Conservation (phyloP, 2,329 filamentous ascomycete species). For the Fusarium temperatum region DNA sequence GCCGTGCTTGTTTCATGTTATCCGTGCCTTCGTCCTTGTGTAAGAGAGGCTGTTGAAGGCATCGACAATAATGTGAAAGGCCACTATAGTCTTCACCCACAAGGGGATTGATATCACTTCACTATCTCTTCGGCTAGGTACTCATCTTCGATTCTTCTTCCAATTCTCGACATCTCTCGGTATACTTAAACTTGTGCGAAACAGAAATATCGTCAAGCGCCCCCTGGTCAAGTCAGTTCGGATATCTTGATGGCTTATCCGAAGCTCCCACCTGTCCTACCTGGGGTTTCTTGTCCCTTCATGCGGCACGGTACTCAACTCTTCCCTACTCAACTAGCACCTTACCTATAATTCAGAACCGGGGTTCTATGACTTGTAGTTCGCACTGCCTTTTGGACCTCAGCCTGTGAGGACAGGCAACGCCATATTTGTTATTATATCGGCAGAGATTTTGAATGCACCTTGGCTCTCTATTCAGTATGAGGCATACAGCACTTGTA, state of each 20-base stretch:
- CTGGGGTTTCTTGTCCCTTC: not conserved
- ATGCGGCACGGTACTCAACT: not conserved
- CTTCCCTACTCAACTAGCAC: not conserved
- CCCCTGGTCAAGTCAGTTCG: not conserved
- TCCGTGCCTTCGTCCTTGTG: not conserved
- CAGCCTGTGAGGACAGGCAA: not conserved
- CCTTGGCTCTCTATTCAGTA: not conserved
- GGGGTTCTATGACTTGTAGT: not conserved
- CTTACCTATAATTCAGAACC: not conserved
- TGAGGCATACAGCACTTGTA: not conserved
- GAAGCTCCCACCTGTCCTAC: not conserved
- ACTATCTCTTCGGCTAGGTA: not conserved
- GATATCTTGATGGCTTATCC: conserved; percentile 3
- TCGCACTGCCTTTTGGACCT: not conserved
- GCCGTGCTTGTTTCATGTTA: not conserved
- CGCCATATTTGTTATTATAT: not conserved
- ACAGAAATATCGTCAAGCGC: not conserved
- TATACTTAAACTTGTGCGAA: not conserved
- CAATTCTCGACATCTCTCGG: not conserved
- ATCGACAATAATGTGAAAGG: not conserved
- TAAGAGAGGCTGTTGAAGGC: not conserved
- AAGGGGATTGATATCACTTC: not conserved
- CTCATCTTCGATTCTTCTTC: not conserved
- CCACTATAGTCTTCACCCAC: not conserved
- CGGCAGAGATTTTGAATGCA: not conserved